Percentiles rank a stretch among this genome's conserved stretches.
Conservation (phyloP, 768 basidiomycete species). For the Suillus discolor region DNA sequence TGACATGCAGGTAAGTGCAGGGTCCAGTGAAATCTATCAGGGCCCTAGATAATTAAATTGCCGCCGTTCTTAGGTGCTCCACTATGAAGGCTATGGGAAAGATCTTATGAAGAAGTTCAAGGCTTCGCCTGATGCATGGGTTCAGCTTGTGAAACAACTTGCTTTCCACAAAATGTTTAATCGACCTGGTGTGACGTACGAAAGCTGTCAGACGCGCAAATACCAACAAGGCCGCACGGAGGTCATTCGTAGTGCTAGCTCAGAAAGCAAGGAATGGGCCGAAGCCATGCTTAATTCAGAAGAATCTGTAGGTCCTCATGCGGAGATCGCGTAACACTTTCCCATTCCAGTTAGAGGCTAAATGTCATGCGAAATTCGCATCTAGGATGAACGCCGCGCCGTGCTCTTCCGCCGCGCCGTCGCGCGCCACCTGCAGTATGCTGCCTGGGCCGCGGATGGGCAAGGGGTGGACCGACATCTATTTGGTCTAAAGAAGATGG, state of each 20-base stretch:
- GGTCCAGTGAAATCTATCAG: background rate
- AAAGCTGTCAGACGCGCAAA: constrained; percentile 92
- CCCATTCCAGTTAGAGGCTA: constrained; percentile 8
- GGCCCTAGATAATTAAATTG: background rate
- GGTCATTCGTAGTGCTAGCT: constrained; percentile 86
- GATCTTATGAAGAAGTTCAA: constrained; percentile 79
- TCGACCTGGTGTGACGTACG: constrained; percentile 84
- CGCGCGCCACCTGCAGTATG: constrained; percentile 83
- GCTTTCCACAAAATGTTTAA: constrained; percentile 87
- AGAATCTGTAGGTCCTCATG: constrained; percentile 43
- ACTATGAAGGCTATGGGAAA: constrained; percentile 92
- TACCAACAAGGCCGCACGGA: constrained; percentile 92
- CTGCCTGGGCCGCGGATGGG: constrained; percentile 89
- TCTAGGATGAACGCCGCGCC: constrained; percentile 58
- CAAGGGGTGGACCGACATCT: constrained; percentile 95
- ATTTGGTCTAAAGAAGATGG: constrained; percentile 86
- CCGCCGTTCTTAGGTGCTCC: constrained; percentile 55
- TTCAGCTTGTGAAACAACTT: constrained; percentile 93
- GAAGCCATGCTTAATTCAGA: constrained; percentile 80
- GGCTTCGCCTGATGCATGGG: constrained; percentile 92
- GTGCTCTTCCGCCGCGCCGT: constrained; percentile 76
- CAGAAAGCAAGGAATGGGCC: constrained; percentile 82
- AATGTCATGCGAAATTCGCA: background rate
- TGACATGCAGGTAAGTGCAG: constrained; percentile 66
- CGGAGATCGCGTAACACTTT: constrained; percentile 2